A percentile compares a stretch with the other conserved stretches of the same genome.
These are phyloP conservation scores for Neospora caninum DNA, from an alignment of 169 alveolate species.

Conservation along the genomic window DNA sequence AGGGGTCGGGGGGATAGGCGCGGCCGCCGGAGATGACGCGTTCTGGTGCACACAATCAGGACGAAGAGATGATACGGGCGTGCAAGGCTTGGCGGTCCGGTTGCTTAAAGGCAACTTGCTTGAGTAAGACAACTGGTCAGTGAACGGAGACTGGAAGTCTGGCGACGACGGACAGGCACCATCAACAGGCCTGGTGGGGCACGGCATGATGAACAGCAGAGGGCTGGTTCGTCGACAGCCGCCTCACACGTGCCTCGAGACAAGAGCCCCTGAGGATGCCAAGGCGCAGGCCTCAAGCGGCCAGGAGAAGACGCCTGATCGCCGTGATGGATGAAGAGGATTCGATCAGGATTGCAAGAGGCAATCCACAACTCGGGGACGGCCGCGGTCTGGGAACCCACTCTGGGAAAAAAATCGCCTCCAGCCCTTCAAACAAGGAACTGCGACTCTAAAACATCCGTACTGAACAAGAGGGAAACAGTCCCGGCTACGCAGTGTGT, in stretches of 20 bases:
- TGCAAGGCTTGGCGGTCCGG: neutral
- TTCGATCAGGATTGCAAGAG: no score
- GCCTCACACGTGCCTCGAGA: neutral
- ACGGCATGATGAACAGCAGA: constrained; percentile 17
- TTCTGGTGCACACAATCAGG: no score
- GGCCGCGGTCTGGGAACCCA: no score
- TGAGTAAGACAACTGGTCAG: neutral
- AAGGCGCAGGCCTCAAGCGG: neutral
- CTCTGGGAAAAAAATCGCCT: no score
- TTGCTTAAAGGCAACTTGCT: neutral
- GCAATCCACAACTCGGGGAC: no score
- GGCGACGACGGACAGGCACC: neutral
- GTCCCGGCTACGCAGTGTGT: neutral
- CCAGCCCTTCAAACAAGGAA: no score
- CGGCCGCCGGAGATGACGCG: no score
- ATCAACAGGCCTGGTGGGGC: constrained; percentile 5
- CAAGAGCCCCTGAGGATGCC: neutral
- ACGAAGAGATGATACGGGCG: no score
- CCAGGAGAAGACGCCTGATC: neutral
- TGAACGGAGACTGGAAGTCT: neutral
- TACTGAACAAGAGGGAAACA: neutral
- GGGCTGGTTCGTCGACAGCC: no score
- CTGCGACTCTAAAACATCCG: no score
- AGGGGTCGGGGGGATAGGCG: neutral
- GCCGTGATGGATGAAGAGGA: neutral